phyloP scores from a whole-genome alignment of 345 rosid species.

The Hypericum androsaemum region DNA sequence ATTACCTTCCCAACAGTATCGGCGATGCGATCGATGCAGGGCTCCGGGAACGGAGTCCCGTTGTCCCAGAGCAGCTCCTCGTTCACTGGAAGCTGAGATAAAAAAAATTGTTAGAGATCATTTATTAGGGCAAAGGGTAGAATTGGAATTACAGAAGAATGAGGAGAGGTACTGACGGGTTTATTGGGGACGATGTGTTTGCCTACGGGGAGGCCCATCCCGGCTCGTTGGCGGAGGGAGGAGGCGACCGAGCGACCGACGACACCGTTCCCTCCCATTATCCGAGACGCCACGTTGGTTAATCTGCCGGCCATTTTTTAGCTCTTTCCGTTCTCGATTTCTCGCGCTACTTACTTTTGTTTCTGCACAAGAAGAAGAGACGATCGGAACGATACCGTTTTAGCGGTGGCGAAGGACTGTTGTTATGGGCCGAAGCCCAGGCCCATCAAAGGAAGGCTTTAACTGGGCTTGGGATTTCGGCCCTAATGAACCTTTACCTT shows the following conservation, averaged over 20 bases:
- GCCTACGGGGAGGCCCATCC: slow-evolving; percentile 96
- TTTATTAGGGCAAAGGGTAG: not conserved
- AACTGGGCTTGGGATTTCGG: no score
- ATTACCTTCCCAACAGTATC: slow-evolving; percentile 90
- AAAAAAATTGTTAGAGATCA: no score
- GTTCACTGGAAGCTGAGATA: slow-evolving; percentile 53
- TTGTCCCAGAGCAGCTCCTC: slow-evolving; percentile 96
- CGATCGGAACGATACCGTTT: no score
- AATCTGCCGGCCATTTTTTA: slow-evolving; percentile 68
- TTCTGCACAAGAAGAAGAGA: no score
- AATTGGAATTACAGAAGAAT: not conserved
- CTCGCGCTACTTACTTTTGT: no score
- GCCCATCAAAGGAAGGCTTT: no score
- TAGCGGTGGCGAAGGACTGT: no score
- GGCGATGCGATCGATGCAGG: slow-evolving; percentile 94
- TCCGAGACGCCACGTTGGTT: slow-evolving; percentile 60
- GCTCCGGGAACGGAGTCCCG: slow-evolving; percentile 86
- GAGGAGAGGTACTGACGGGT: slow-evolving; percentile 41
- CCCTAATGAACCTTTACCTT: no score
- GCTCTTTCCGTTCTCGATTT: not conserved
- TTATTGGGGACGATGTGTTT: slow-evolving; percentile 93
- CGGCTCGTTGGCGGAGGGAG: slow-evolving; percentile 54
- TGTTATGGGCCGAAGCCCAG: no score
- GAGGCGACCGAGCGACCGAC: slow-evolving; percentile 61
- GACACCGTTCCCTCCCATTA: slow-evolving; percentile 82